These are phyloP conservation scores for Paxillus ammoniavirescens DNA, from an alignment of 768 basidiomycete genomes.

Conservation along the genomic window DNA sequence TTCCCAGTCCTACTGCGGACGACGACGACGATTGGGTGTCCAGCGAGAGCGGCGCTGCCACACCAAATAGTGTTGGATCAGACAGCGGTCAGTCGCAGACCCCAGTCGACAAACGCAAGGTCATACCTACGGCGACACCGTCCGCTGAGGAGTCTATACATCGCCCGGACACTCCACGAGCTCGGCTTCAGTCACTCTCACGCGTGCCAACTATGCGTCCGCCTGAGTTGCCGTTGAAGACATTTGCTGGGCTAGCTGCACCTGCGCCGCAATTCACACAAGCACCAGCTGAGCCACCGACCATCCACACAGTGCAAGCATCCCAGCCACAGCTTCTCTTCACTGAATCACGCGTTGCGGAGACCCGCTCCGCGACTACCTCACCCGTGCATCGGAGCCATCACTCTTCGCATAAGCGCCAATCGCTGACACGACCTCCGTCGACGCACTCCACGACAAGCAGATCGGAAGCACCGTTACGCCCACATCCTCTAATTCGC, in stretches of 20 bases:
- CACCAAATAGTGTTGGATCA: constrained; percentile 53
- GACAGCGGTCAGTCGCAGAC: constrained; percentile 36
- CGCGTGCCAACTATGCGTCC: constrained; percentile 34
- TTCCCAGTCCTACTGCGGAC: constrained; percentile 48
- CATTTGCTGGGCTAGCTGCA: constrained; percentile 11
- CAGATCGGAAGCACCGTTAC: constrained; percentile 39
- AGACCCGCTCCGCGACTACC: constrained; percentile 39
- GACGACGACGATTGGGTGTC: constrained; percentile 77
- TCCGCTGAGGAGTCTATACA: constrained; percentile 16
- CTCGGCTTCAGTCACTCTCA: constrained; percentile 30
- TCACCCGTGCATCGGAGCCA: constrained; percentile 38
- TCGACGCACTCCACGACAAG: constrained; percentile 59
- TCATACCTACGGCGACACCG: constrained; percentile 6
- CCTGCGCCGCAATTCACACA: constrained; percentile 16
- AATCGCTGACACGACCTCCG: constrained; percentile 53
- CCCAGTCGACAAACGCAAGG: constrained; percentile 27
- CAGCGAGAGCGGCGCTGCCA: constrained; percentile 72
- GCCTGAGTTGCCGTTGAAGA: constrained; percentile 21
- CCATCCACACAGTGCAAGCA: constrained; percentile 10
- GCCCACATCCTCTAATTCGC: constrained; percentile 77
- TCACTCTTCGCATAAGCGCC: constrained; percentile 38
- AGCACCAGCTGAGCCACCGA: constrained; percentile 10
- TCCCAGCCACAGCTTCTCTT: constrained; percentile 16
- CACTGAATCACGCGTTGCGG: constrained; percentile 20
- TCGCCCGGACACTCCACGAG: constrained; percentile 31